Percentiles rank a stretch among this genome's conserved stretches.
These are phyloP conservation scores for Saitozyma podzolica DNA, from an alignment of 768 basidiomycete genomes.

Conservation along the genomic window DNA sequence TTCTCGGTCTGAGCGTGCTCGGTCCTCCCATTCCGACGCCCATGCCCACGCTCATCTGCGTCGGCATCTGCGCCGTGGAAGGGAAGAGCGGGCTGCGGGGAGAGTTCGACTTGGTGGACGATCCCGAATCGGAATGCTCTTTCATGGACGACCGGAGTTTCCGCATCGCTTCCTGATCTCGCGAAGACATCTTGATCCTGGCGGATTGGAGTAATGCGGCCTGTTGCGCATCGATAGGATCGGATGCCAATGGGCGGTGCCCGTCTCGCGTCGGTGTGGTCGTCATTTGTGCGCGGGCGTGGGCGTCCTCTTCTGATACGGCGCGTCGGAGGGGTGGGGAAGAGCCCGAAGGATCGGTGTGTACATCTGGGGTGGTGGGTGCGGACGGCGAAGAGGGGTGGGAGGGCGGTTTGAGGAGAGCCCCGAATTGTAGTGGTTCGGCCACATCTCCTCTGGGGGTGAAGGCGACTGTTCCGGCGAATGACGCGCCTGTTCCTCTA, in stretches of 20 bases:
- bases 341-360: slow-evolving; percentile 2
- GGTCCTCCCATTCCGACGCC: background rate
- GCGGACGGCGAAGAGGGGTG: no score
- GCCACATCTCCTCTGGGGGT: no score
- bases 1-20: slow-evolving; percentile 12
- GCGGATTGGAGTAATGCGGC: slow-evolving; percentile 26
- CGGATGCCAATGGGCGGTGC: background rate
- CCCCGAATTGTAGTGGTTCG: no score
- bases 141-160: slow-evolving; percentile 30
- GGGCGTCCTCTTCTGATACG: slow-evolving; percentile 4
- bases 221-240: slow-evolving; percentile 2
- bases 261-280: background rate
- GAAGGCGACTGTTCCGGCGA: background rate
- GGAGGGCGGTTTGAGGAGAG: no score
- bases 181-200: slow-evolving; percentile 26
- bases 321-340: slow-evolving; percentile 5
- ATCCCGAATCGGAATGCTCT: slow-evolving; percentile 18
- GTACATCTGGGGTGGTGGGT: no score
- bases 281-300: slow-evolving; percentile 3
- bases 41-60: no score
- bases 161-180: slow-evolving; percentile 43
- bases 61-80: no score
- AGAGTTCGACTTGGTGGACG: slow-evolving; percentile 11
- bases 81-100: slow-evolving; percentile 18
- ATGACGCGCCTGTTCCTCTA: background rate